Percentiles rank a stretch among this genome's conserved stretches.
phyloP scores from a whole-genome alignment of 2,329 filamentous ascomycete genomes.

The Juglanconis juglandina region DNA sequence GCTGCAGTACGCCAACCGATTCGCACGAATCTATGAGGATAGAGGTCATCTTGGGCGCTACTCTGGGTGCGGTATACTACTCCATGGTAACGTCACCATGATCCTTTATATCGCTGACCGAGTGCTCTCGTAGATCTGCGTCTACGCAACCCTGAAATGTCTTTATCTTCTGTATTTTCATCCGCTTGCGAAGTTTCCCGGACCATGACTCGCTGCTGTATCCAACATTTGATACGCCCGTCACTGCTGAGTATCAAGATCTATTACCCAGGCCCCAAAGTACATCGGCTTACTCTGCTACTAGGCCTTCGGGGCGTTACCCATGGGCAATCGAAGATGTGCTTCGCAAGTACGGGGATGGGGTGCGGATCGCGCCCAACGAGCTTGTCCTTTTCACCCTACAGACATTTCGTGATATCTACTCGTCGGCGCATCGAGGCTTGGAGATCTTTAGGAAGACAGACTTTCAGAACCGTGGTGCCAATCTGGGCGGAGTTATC shows the following conservation, averaged over 20 bases:
- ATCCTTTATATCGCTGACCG: background rate
- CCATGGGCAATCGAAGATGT: constrained; percentile 1
- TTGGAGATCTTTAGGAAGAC: constrained; percentile 5
- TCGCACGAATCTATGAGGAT: background rate
- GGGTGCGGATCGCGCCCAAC: constrained; percentile 4
- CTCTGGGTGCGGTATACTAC: background rate
- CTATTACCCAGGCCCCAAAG: background rate
- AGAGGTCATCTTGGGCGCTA: background rate
- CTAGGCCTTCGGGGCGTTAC: background rate
- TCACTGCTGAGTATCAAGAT: background rate
- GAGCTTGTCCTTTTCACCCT: constrained; percentile 4
- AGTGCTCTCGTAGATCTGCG: background rate
- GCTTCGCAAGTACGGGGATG: background rate
- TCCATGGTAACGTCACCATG: background rate
- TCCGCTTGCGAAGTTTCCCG: constrained; percentile 1
- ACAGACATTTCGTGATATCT: background rate
- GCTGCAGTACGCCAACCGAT: too few relatives aligned
- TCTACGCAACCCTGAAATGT: background rate
- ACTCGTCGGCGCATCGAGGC: background rate
- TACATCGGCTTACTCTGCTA: background rate
- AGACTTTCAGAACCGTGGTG: background rate
- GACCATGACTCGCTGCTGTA: background rate
- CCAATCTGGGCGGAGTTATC: background rate
- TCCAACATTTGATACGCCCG: constrained; percentile 1
- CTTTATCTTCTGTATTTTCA: constrained; percentile 2